Base-by-base conservation (phyloP, 768 basidiomycete species). In the Guyanaporus albipodus region DNA sequence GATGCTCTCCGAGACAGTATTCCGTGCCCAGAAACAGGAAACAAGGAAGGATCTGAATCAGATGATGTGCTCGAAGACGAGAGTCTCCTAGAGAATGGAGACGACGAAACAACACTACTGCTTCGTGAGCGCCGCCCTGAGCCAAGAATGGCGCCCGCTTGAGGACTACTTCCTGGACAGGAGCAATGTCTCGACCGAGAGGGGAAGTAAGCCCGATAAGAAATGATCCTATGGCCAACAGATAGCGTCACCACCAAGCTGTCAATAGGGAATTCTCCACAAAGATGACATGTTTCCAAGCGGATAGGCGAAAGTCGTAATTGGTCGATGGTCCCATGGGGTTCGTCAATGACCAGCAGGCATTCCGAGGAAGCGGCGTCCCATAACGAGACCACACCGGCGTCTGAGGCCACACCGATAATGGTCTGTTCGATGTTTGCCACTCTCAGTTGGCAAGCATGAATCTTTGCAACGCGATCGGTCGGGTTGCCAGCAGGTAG, bases 11-110 rank as follows among this genome's bases (percentile, higher is more conserved):
- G 76, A 21, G 86, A 82, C 61, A 90, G 80, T 31, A 85, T 76
- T 17, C 86, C 91, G 58, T 89, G 89, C 3, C 75, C 87, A 6
- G 86, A 91, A 19, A 92, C 77, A 10, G 90, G 90, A 61, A 90
- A 92, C 8, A 78, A 70, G 6, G 77, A 67, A 0, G 72, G 61
- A 43, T 83, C 80, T 18, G 48, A 22, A 18, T 65, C 58, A 21
- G 63, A 55, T 67, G 74, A 40, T 67, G 62, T 17, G 17, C 61
- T 59, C 26, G 68, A 63, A 21, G 77, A 68, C 4, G 78, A 75
- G 14, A 79, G 58, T 45, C 78, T 71, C 37, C 77, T 72, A n/a
- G 66, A 54, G 44, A 79, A 74, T 6, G 82, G 78, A 3, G 68
- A 64, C 10, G 70, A 38, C 7, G 76, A 68, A 6, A 71, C 71